Percentiles rank a stretch among this genome's conserved stretches.
Evolutionary conservation across 192 early-diverging fungal genomes (phyloP).

Genomic region (Lobosporangium transversale): DNA sequence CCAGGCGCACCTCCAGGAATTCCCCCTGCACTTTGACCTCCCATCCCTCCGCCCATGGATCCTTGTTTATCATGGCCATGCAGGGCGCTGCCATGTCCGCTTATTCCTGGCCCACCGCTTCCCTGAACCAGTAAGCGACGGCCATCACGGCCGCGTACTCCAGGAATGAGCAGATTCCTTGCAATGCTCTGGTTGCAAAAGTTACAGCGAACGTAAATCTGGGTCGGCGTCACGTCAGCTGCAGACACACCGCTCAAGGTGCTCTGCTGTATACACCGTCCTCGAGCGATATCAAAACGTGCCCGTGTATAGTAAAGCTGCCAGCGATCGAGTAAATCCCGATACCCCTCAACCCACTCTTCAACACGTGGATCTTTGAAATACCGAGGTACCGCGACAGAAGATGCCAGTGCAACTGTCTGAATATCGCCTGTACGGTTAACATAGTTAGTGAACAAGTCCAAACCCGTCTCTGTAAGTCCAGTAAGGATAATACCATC

Average conservation of each 20-base stretch:
- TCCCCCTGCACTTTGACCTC: conserved; percentile 8
- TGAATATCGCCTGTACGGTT: conserved; percentile 92
- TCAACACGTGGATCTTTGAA: conserved; percentile 69
- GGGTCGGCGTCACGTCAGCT: conserved; percentile 71
- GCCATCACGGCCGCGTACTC: conserved; percentile 59
- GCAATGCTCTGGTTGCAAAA: conserved; percentile 81
- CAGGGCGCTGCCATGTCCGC: conserved; percentile 16
- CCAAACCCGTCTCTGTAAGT: conserved; percentile 69
- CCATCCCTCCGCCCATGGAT: conserved; percentile 43
- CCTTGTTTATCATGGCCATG: conserved; percentile 45
- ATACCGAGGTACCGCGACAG: conserved; percentile 67
- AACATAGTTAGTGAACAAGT: conserved; percentile 82
- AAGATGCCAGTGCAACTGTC: conserved; percentile 79
- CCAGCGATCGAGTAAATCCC: conserved; percentile 86
- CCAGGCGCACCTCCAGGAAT: conserved; percentile 26
- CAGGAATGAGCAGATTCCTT: conserved; percentile 61
- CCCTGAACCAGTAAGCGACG: conserved; percentile 53
- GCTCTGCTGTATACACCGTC: conserved; percentile 66
- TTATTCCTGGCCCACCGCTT: conserved; percentile 17
- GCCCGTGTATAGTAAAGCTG: conserved; percentile 87
- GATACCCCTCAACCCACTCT: conserved; percentile 88
- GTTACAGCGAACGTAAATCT: conserved; percentile 88
- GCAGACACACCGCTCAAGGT: conserved; percentile 52
- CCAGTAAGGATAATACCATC: conserved; percentile 90
- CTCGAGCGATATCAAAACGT: conserved; percentile 89